These are phyloP conservation scores for Neonectria magnoliae DNA, from an alignment of 2,329 filamentous ascomycete species.

Conservation along the genomic window DNA sequence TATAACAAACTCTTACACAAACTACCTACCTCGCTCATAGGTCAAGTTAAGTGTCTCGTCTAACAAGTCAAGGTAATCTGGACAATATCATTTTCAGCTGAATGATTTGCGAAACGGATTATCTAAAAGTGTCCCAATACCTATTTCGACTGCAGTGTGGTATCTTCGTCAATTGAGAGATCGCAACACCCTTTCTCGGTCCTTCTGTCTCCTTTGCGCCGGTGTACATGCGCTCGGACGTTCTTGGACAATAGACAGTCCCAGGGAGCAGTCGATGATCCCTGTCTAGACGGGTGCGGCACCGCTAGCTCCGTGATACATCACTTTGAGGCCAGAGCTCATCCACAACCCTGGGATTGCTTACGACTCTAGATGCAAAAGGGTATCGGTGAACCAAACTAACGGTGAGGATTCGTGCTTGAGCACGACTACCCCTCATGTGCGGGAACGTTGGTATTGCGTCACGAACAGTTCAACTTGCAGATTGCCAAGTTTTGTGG, in stretches of 20 bases:
- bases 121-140: too few relatives aligned
- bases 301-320: not conserved
- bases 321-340: conserved; percentile 11
- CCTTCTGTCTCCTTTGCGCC: not conserved
- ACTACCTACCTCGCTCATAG: too few relatives aligned
- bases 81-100: too few relatives aligned
- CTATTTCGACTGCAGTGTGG: too few relatives aligned
- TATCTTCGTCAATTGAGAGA: too few relatives aligned
- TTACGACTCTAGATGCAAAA: conserved; percentile 3
- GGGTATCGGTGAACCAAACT: not conserved
- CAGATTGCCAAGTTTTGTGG: not conserved
- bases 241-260: not conserved
- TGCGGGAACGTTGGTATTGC: not conserved
- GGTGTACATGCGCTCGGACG: not conserved
- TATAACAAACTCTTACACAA: too few relatives aligned
- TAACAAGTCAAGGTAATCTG: too few relatives aligned
- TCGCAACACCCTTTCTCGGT: not conserved
- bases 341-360: conserved; percentile 1
- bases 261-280: not conserved
- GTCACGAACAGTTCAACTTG: not conserved
- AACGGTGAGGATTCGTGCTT: not conserved
- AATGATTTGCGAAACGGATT: too few relatives aligned
- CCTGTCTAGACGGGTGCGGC: not conserved
- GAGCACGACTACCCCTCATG: not conserved
- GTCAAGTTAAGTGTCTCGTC: too few relatives aligned